Base-by-base conservation (phyloP, 805 yeast species). In the Yamadazyma philogaea region DNA sequence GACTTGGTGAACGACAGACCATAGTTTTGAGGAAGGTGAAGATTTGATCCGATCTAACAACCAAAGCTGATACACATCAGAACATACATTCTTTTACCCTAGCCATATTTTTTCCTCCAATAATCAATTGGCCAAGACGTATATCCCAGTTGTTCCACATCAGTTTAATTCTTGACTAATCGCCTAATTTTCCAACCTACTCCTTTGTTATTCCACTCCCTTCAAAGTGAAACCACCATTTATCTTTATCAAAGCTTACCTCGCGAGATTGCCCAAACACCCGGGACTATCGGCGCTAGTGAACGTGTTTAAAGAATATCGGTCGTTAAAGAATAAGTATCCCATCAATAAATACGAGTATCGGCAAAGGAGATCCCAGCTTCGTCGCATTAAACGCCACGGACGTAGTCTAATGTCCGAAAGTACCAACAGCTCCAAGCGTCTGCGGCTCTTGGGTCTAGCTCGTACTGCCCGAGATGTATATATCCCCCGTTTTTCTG, bases 401-500 rank as follows among this genome's bases (percentile, higher is more conserved):
- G 59, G 52, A 17, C 53, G 39, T 24, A 52, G 45, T 51, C 38
- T 42, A 18, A 30, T 30, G 33, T 30, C 33, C 4, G 33, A 30
- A 14, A 8, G 10, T 32, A 11, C 35, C 15, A 32, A 16, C 18
- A 6, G 24, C 2, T 34, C 39, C 11, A 21, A 15, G 46, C 64
- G 82, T 26, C 79, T 70, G 51, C 60, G 75, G 31, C 53, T 80
- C 20, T 53, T 65, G 30, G 81, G 79, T 17, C 55, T 79, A 32
- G 75, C 82, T 45, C 74, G 66, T 45, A 72, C 76, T 4, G 78
- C 84, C 7, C 68, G 78, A 50, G 82, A 79, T 46, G 70, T 72
- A 1, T 79, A 79, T 51, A 68, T 79, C n/a, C 84, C 83, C 4
- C 63, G 68, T 5, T 40, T 77, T 19, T 63, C 79, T 1, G 70